Percentiles rank a stretch among this genome's conserved stretches.
Evolutionary conservation across 495 filamentous ascomycete genomes (phyloP).

Genomic region (Parmelia sp.): DNA sequence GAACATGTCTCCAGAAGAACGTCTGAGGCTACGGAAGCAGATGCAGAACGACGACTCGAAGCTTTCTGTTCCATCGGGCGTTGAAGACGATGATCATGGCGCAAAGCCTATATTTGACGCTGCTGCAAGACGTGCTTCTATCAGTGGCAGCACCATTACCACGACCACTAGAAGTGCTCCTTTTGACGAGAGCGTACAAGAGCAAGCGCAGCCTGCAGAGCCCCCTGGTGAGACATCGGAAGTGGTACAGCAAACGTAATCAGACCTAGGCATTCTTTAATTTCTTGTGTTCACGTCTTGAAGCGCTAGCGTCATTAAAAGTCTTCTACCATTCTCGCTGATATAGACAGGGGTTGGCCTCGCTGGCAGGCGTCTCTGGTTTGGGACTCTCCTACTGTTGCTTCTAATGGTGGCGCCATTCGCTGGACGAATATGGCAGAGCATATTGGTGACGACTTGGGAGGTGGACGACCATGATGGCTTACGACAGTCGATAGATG

Average conservation of each 20-base stretch:
- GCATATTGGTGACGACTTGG: background rate
- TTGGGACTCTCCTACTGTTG: background rate
- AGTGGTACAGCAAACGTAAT: background rate
- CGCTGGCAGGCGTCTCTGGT: constrained; percentile 14
- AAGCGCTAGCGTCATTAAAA: background rate
- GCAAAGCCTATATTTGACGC: constrained; percentile 29
- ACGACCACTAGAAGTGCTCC: constrained; percentile 25
- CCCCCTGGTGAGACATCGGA: constrained; percentile 1
- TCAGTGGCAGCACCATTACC: constrained; percentile 37
- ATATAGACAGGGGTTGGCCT: constrained; percentile 11
- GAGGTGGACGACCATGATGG: background rate
- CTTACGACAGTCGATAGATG: background rate
- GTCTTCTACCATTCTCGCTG: background rate
- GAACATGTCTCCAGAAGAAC: constrained; percentile 71
- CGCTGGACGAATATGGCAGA: constrained; percentile 13
- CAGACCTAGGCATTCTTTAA: background rate
- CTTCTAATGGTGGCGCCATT: background rate
- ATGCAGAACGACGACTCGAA: constrained; percentile 43
- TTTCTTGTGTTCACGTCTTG: background rate
- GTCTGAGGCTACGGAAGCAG: constrained; percentile 52
- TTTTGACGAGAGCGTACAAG: constrained; percentile 18
- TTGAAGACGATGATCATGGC: constrained; percentile 33
- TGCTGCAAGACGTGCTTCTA: constrained; percentile 33
- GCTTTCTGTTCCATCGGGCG: constrained; percentile 35
- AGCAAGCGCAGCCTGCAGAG: background rate